A percentile compares a stretch with the other conserved stretches of the same genome.
phyloP scores from a whole-genome alignment of 345 rosid species.

The Barbarea vulgaris region DNA sequence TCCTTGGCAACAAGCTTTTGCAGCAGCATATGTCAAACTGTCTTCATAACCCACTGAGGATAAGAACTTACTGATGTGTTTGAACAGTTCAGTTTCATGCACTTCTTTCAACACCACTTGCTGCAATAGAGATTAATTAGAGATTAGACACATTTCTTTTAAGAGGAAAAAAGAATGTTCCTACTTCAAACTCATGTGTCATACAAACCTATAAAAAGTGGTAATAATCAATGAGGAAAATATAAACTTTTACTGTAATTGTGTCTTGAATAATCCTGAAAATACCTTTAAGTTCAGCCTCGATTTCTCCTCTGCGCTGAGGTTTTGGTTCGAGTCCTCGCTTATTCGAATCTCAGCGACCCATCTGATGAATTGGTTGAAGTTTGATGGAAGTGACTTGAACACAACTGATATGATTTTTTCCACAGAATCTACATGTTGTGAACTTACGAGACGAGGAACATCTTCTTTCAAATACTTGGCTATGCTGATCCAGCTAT shows the following conservation, averaged over 20 bases:
- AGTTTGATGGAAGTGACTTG: conserved; percentile 63
- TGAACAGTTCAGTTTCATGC: conserved; percentile 50
- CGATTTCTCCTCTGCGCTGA: conserved; percentile 77
- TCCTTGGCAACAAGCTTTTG: conserved; percentile 80
- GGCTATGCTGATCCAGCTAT: conserved; percentile 71
- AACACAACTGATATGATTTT: conserved; percentile 57
- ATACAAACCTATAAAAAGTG: neutral
- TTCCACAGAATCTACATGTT: conserved; percentile 56
- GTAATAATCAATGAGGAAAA: neutral
- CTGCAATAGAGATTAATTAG: conserved; percentile 30
- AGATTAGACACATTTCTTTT: neutral
- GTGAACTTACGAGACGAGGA: conserved; percentile 66
- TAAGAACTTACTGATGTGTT: conserved; percentile 49
- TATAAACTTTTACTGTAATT: neutral
- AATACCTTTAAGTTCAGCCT: conserved; percentile 73
- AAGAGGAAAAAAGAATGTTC: neutral
- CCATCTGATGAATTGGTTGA: conserved; percentile 83
- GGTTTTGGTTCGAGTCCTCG: conserved; percentile 55
- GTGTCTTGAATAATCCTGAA: neutral
- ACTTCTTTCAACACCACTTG: conserved; percentile 52
- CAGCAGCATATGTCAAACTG: conserved; percentile 60
- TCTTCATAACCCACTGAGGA: conserved; percentile 45
- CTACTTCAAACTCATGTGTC: neutral
- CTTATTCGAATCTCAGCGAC: conserved; percentile 76
- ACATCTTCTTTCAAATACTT: conserved; percentile 83